Percentiles rank a stretch among this genome's conserved stretches.
Evolutionary conservation across 2,329 filamentous ascomycete species (phyloP).

Genomic region (Trichoderma citrinoviride): DNA sequence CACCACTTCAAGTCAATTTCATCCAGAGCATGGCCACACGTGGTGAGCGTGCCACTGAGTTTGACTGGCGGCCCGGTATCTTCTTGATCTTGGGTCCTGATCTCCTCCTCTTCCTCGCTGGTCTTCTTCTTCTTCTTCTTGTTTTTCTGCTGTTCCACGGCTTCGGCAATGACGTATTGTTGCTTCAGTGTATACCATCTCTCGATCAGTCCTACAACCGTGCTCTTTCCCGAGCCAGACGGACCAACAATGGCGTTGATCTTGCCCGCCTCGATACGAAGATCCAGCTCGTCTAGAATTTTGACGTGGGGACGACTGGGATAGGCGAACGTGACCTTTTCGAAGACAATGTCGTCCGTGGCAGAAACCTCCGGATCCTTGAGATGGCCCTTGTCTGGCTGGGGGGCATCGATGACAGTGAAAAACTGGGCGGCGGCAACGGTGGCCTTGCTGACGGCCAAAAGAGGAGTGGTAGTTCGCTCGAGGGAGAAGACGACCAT

Average conservation of each 20-base stretch:
- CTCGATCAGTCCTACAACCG: constrained; percentile 68
- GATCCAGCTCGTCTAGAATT: constrained; percentile 58
- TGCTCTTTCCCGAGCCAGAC: constrained; percentile 72
- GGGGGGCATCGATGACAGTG: constrained; percentile 50
- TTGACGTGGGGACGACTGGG: constrained; percentile 63
- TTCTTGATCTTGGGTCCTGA: constrained; percentile 35
- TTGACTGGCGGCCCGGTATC: constrained; percentile 44
- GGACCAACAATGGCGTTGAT: constrained; percentile 72
- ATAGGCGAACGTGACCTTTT: constrained; percentile 69
- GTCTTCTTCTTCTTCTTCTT: constrained; percentile 40
- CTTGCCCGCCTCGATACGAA: constrained; percentile 61
- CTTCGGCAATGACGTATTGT: constrained; percentile 51
- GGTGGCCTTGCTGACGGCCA: constrained; percentile 57
- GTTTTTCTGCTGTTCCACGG: constrained; percentile 48
- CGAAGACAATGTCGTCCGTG: constrained; percentile 47
- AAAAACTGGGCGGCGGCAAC: constrained; percentile 59
- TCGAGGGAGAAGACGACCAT: constrained; percentile 57
- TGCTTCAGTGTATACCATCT: constrained; percentile 66
- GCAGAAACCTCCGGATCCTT: constrained; percentile 40
- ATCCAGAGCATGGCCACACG: constrained; percentile 52
- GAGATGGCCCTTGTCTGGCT: constrained; percentile 37
- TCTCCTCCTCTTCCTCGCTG: constrained; percentile 30
- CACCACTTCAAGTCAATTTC: constrained; percentile 62
- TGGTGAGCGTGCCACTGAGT: constrained; percentile 47
- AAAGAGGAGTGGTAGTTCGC: constrained; percentile 55